Conservation (phyloP, 306 rosid species). For the Geum urbanum region DNA sequence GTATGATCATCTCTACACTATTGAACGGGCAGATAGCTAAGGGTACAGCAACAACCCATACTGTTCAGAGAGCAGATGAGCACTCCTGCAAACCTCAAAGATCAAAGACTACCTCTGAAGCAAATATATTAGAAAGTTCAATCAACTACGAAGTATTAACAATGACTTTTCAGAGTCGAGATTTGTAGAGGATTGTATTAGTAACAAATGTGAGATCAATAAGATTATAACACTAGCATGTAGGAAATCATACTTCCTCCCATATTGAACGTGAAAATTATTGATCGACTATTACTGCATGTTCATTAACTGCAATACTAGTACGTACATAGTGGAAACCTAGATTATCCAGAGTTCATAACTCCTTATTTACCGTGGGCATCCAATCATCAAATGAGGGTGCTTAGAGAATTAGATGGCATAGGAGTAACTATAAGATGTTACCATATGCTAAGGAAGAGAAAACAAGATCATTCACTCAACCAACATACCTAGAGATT, state of each 20-base stretch:
- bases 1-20: neutral
- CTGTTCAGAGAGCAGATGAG: neutral
- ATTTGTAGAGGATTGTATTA: neutral
- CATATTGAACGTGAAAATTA: neutral
- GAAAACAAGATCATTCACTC: constrained; percentile 4
- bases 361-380: neutral
- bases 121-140: neutral
- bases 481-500: neutral
- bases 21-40: neutral
- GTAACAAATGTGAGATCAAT: neutral
- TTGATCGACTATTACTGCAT: neutral
- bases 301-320: neutral
- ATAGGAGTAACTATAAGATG: neutral
- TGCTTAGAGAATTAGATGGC: neutral
- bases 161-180: neutral
- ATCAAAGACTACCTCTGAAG: neutral
- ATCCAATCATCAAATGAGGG: neutral
- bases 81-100: neutral
- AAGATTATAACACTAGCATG: neutral
- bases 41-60: neutral
- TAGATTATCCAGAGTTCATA: neutral
- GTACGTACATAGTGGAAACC: neutral
- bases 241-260: neutral
- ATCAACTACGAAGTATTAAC: neutral
- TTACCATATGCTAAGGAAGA: neutral